phyloP scores from a whole-genome alignment of 768 basidiomycete species.

The Amyloporia xantha region DNA sequence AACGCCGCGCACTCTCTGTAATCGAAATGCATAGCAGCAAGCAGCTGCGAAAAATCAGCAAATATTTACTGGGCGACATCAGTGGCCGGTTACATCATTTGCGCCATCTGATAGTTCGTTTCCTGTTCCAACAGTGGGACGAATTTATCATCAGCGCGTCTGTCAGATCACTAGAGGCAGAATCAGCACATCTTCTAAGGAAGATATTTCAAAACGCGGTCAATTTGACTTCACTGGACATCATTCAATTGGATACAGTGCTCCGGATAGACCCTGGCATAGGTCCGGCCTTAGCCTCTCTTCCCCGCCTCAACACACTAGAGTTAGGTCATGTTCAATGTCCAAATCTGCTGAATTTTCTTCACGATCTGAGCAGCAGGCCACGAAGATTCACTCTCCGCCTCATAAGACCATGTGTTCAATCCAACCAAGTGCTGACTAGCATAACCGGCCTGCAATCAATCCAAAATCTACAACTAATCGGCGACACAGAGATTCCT shows the following conservation, averaged over 20 bases:
- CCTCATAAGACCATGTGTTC: background rate
- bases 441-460: background rate
- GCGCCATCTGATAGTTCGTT: background rate
- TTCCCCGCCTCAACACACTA: too few species aligned
- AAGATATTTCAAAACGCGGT: background rate
- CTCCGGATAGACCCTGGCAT: too few species aligned
- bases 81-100: background rate
- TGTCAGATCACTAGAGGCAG: background rate
- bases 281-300: too few species aligned
- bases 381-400: too few species aligned
- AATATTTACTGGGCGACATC: background rate
- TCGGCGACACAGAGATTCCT: background rate
- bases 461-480: background rate
- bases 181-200: background rate
- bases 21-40: background rate
- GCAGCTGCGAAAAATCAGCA: background rate
- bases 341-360: too few species aligned
- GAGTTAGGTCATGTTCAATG: too few species aligned
- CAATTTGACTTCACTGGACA: background rate
- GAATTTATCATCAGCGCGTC: background rate
- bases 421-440: too few species aligned
- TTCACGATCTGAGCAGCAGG: too few species aligned
- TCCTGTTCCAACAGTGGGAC: background rate
- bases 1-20: background rate
- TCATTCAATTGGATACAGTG: too few species aligned